Evolutionary conservation across 2,329 filamentous ascomycete species (phyloP).

Genomic region (Colletotrichum sp.): DNA sequence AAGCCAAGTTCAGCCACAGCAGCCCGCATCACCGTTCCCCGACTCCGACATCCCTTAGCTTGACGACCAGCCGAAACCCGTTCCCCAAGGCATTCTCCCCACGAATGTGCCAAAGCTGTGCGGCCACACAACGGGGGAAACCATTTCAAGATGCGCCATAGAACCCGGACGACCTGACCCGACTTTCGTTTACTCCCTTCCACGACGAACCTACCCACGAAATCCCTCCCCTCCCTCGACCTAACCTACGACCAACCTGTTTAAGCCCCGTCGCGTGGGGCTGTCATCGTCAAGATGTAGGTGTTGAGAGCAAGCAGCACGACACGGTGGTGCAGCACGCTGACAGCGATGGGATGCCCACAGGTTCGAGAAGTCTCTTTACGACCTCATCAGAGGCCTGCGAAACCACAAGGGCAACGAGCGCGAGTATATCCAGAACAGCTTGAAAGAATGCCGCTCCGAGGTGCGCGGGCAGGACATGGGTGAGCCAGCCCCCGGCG

Average conservation of each 20-base stretch:
- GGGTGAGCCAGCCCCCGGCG: slow-evolving; percentile 59
- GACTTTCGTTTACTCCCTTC: not conserved
- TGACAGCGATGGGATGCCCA: slow-evolving; percentile 25
- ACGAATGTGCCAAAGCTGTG: not conserved
- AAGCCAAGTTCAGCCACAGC: slow-evolving; percentile 19
- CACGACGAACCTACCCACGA: not conserved
- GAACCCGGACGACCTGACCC: slow-evolving; percentile 5
- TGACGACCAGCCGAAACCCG: not conserved
- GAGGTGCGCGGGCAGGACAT: slow-evolving; percentile 95
- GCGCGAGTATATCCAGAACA: slow-evolving; percentile 92
- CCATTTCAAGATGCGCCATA: slow-evolving; percentile 15
- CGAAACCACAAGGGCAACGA: slow-evolving; percentile 96
- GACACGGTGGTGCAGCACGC: not conserved
- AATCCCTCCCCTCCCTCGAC: not conserved
- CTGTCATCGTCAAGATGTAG: slow-evolving; percentile 16
- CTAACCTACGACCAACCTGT: not conserved
- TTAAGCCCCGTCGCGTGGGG: slow-evolving; percentile 10
- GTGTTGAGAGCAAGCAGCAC: not conserved
- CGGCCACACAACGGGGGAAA: not conserved
- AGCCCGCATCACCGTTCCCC: slow-evolving; percentile 12
- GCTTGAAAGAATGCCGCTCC: slow-evolving; percentile 90
- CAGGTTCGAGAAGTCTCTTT: slow-evolving; percentile 99
- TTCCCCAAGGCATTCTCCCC: not conserved
- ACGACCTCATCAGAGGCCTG: slow-evolving; percentile 96
- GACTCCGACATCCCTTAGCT: slow-evolving; percentile 13